Evolutionary conservation across 2,329 filamentous ascomycete genomes (phyloP), one percentile per base, ranked within the genome.

Genomic region (Ascochyta clinopodiicola): DNA sequence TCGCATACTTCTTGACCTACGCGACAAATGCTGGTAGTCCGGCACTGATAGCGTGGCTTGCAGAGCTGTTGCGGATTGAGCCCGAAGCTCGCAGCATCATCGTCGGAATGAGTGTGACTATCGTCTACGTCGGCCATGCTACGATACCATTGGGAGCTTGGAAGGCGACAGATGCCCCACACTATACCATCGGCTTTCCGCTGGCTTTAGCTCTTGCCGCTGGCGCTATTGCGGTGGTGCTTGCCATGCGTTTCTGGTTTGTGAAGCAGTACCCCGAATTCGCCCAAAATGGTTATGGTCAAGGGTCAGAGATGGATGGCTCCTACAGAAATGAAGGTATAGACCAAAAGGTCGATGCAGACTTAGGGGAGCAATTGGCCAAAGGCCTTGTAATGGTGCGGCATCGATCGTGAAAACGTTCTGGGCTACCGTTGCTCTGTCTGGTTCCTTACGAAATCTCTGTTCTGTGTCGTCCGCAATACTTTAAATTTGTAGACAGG

Each of bases 1-100:
- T 53, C 40, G 46, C 50, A n/a, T 60, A 57, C 46, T 57, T 60
- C 43, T 27, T 60, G 24, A 57, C 46, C 21, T 60, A 57, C 38
- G 45, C 43, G 9, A 59, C 56, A 9, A 53, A 55, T 4, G 56
- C 56, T 2, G 53, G 51, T 15, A 46, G 47, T 3, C 51, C 51
- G 24, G 44, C 44, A 9, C 31, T 60, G 37, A 56, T 56, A 24
- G 58, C 58, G 10, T 61, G 51, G 51, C 46, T 61, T 5, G 55
- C 55, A 8, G 55, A 61, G 15, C 29, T 61, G 12, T 40, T 61
- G 19, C 43, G 51, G 17, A 29, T 50, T 13, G 56, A 59, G 29
- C 58, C 58, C 27, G 58, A 61, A 31, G 58, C 58, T 13, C 55
- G 55, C 24, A 32, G 50, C 1, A 53, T 61, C n/a, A 46, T 57